These are phyloP conservation scores for Neobulgaria alba DNA, from an alignment of 2,329 filamentous ascomycete species.

Conservation along the genomic window DNA sequence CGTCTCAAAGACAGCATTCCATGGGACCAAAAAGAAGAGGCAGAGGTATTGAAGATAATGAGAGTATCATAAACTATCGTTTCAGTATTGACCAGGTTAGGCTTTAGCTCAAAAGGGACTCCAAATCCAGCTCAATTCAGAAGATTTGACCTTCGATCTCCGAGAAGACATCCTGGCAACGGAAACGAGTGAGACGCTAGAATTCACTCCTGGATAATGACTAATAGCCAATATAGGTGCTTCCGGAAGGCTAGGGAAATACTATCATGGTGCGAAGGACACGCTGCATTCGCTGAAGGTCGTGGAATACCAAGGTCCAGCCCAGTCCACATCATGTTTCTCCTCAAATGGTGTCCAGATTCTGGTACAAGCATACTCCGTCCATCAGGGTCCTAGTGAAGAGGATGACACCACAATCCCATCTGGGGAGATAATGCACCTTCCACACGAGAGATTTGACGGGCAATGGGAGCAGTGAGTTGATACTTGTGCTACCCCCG, in stretches of 20 bases:
- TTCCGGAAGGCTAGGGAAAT: slow-evolving; percentile 11
- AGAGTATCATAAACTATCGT: no score
- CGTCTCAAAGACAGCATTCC: no score
- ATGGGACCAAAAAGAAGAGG: no score
- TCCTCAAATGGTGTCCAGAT: slow-evolving; percentile 10
- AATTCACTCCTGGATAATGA: no score
- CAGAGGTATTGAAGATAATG: no score
- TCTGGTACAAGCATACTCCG: slow-evolving; percentile 16
- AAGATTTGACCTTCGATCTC: background rate
- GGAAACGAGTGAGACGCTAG: no score
- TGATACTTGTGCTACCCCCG: background rate
- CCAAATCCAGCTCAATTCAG: background rate
- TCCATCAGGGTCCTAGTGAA: background rate
- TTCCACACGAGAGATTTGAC: slow-evolving; percentile 22
- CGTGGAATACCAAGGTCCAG: slow-evolving; percentile 20
- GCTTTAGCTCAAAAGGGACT: background rate
- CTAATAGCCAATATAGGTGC: no score
- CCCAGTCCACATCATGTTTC: slow-evolving; percentile 6
- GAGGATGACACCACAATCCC: slow-evolving; percentile 9
- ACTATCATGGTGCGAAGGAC: slow-evolving; percentile 6
- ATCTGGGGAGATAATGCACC: slow-evolving; percentile 17
- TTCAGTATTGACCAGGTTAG: no score
- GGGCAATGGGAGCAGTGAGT: slow-evolving; percentile 23
- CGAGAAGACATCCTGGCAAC: background rate
- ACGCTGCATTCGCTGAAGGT: slow-evolving; percentile 19